Base-by-base conservation (phyloP, 2,329 filamentous ascomycete genomes). In the Escovopsis weberi region DNA sequence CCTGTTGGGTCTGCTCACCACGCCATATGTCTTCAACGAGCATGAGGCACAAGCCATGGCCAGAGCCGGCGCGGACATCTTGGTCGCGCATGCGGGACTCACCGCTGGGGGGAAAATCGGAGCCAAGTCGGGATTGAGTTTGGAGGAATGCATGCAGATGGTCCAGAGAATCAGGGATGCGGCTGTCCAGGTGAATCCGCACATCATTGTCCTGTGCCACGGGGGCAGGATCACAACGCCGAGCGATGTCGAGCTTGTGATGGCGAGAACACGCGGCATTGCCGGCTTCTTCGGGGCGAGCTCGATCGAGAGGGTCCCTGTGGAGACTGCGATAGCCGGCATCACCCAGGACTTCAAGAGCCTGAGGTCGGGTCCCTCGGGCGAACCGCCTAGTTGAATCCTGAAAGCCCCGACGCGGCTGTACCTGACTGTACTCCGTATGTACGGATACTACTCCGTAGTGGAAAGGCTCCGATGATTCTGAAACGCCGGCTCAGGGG, bases 271-370 rank as follows among this genome's bases (percentile, higher is more conserved):
- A 1, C 69, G 65, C 34, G 79, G 78, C 0, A 63, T 83, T n/a
- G 78, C 83, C 59, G 80, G 80, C 0, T 84, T 85, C 56, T 83
- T 77, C 51, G 80, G 80, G 0, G 80, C 80, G 10, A 82, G 77
- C 47, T 76, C 73, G 42, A 80, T 84, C 74, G 80, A 84, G 58
- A 63, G 79, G 37, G 58, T 83, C 47, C 79, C 80, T 0, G 79
- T 83, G 10, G 80, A 83, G 54, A 62, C 70, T 45, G 79, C 80
- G 0, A 81, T 84, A 43, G 74, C 61, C 8, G 52, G 60, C 7
- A 63, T 63, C 38, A 65, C 60, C 26, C 60, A 51, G 51, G 40
- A 35, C 15, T 43, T 47, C 23, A 45, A 45, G 19, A 26, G 2
- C 3, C 10, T 46, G 26, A 38, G 37, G 26, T 37, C 41, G 8